phyloP scores from a whole-genome alignment of 2,329 filamentous ascomycete species.

The Diplocarpon rosae region DNA sequence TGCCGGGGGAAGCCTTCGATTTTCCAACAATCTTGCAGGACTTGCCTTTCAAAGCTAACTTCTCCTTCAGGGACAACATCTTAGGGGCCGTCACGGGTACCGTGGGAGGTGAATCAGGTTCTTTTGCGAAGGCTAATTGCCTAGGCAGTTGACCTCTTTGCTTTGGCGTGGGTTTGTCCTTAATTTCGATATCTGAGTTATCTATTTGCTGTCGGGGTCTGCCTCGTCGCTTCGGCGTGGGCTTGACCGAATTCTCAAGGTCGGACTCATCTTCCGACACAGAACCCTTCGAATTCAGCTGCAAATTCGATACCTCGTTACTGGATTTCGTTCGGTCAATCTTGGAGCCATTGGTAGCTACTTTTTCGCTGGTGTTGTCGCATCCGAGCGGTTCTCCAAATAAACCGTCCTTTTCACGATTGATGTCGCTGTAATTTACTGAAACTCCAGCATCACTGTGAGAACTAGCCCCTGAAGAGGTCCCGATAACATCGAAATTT shows the following conservation, averaged over 20 bases:
- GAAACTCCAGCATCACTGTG: slow-evolving; percentile 4
- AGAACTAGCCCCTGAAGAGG: slow-evolving; percentile 8
- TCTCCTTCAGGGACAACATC: slow-evolving; percentile 23
- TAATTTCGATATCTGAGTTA: not conserved
- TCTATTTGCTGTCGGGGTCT: not conserved
- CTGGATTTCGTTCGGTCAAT: not conserved
- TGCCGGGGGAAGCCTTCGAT: not conserved
- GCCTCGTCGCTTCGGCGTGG: slow-evolving; percentile 1
- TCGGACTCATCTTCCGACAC: not conserved
- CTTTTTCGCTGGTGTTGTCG: slow-evolving; percentile 3
- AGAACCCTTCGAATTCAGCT: not conserved
- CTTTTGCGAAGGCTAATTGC: not conserved
- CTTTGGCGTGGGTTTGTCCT: slow-evolving; percentile 9
- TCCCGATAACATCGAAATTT: slow-evolving; percentile 1
- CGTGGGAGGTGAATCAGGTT: slow-evolving; percentile 2
- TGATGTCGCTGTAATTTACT: slow-evolving; percentile 6
- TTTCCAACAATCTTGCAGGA: slow-evolving; percentile 20
- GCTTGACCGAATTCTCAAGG: not conserved
- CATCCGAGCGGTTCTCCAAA: slow-evolving; percentile 16
- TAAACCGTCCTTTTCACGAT: slow-evolving; percentile 17
- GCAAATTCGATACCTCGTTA: not conserved
- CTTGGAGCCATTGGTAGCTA: not conserved
- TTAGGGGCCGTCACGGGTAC: slow-evolving; percentile 4
- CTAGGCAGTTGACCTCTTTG: slow-evolving; percentile 21
- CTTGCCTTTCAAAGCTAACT: slow-evolving; percentile 24